Evolutionary conservation across 306 rosid species (phyloP).

Genomic region (Pyrus communis): DNA sequence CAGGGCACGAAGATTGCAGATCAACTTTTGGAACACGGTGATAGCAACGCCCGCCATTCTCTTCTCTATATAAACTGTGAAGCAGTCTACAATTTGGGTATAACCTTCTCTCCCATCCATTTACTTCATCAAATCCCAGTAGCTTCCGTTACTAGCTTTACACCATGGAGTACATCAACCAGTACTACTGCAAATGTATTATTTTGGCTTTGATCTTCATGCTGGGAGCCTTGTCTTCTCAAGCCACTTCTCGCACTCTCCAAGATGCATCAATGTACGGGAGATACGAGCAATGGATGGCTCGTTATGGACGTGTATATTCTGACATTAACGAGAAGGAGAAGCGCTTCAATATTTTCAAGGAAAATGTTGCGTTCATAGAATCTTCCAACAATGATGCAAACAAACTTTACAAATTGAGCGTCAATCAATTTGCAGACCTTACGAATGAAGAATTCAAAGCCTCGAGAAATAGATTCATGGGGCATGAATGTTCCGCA

Average conservation of each 20-base stretch:
- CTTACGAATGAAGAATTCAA: no score
- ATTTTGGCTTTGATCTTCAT: neutral
- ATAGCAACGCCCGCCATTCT: neutral
- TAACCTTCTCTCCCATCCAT: neutral
- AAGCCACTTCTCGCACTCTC: neutral
- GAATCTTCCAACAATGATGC: conserved; percentile 17
- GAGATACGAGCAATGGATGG: no score
- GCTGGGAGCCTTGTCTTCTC: neutral
- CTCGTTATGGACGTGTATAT: neutral
- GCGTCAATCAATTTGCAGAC: no score
- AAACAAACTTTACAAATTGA: conserved; percentile 16
- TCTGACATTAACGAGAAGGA: conserved; percentile 17
- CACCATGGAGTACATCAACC: neutral
- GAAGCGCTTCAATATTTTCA: conserved; percentile 20
- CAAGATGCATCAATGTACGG: neutral
- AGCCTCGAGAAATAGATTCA: no score
- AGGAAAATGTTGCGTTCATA: conserved; percentile 15
- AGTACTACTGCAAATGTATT: neutral
- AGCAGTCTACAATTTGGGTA: neutral
- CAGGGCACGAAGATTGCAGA: neutral
- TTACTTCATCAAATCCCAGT: neutral
- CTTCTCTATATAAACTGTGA: neutral
- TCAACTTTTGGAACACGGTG: neutral
- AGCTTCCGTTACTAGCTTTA: neutral
- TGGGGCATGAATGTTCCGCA: conserved; percentile 25